phyloP scores from a whole-genome alignment of 768 basidiomycete species.

The Rhizopogon vulgaris region DNA sequence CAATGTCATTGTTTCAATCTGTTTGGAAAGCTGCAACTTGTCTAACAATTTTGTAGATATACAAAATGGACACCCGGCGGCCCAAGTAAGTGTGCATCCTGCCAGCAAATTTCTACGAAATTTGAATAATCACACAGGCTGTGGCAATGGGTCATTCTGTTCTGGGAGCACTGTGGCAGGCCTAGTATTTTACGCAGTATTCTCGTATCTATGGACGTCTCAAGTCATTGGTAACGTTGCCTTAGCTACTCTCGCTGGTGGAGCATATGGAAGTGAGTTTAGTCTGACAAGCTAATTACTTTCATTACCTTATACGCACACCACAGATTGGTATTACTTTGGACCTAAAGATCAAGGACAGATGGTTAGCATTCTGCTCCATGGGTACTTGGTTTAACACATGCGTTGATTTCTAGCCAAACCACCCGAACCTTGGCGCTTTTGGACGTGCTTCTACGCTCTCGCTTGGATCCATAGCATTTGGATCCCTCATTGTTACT shows the following conservation, averaged over 20 bases:
- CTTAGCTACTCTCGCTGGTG: constrained; percentile 75
- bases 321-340: constrained; percentile 69
- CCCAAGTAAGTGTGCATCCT: constrained; percentile 40
- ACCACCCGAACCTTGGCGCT: constrained; percentile 61
- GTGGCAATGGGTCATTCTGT: constrained; percentile 45
- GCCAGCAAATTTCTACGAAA: neutral
- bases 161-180: constrained; percentile 75
- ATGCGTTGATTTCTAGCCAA: constrained; percentile 39
- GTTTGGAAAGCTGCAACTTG: neutral
- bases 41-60: constrained; percentile 25
- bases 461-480: constrained; percentile 80
- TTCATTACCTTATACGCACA: neutral
- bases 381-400: neutral
- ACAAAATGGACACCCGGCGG: constrained; percentile 75
- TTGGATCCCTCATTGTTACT: constrained; percentile 80
- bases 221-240: constrained; percentile 78
- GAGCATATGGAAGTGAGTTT: constrained; percentile 54
- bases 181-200: constrained; percentile 69
- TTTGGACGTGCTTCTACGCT: constrained; percentile 72
- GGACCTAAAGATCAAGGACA: constrained; percentile 60
- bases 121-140: constrained; percentile 31
- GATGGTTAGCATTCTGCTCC: constrained; percentile 40
- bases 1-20: constrained; percentile 45
- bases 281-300: neutral
- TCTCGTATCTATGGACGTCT: constrained; percentile 83